Evolutionary conservation across 2,329 filamentous ascomycete species (phyloP).

Genomic region (Neofusicoccum parvum): DNA sequence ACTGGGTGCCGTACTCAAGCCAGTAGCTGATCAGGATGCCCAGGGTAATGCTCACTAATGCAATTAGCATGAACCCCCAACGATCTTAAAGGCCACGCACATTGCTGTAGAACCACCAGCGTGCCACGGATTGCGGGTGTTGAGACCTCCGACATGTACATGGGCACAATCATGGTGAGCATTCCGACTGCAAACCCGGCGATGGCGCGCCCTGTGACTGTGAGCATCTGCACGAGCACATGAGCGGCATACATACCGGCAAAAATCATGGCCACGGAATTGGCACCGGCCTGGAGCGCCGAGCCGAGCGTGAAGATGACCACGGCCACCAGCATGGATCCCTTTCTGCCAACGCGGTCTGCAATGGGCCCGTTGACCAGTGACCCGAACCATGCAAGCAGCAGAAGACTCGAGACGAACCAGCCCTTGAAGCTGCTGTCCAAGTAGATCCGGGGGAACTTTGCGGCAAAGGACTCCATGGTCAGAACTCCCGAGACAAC

Average conservation of each 20-base stretch:
- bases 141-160: constrained; percentile 32
- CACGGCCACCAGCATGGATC: background rate
- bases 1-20: constrained; percentile 44
- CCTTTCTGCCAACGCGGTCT: background rate
- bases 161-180: constrained; percentile 58
- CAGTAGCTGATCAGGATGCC: constrained; percentile 65
- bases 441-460: background rate
- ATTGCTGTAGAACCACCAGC: constrained; percentile 58
- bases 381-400: background rate
- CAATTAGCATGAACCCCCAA: background rate
- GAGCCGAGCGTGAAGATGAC: constrained; percentile 6
- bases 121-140: constrained; percentile 26
- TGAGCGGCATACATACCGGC: constrained; percentile 42
- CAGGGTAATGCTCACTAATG: constrained; percentile 48
- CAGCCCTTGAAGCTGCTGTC: constrained; percentile 11
- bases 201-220: constrained; percentile 63
- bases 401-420: constrained; percentile 6
- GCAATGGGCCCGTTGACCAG: constrained; percentile 1
- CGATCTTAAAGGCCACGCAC: constrained; percentile 34
- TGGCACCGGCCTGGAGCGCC: background rate
- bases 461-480: constrained; percentile 47
- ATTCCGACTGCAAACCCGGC: constrained; percentile 67
- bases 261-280: background rate
- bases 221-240: constrained; percentile 51
- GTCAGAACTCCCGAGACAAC: constrained; percentile 69